Percentiles rank a stretch among this genome's conserved stretches.
Conservation (phyloP, 2,329 filamentous ascomycete genomes). For the Raffaelea ambrosiae region DNA sequence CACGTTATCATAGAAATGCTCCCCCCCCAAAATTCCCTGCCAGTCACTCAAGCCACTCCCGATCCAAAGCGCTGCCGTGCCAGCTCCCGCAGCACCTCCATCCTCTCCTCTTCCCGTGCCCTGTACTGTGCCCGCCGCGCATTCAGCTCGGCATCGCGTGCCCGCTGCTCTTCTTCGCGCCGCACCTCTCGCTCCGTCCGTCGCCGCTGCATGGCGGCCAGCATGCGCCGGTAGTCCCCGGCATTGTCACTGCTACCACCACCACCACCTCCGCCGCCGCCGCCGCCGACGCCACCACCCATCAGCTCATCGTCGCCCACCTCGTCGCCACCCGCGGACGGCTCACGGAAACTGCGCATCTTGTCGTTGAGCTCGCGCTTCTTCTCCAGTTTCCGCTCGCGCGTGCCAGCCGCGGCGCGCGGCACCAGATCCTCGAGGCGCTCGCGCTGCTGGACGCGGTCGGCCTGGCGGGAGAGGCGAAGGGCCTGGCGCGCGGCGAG, state of each 20-base stretch:
- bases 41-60: background rate
- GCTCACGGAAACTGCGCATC: constrained; percentile 65
- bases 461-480: constrained; percentile 51
- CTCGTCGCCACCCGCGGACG: constrained; percentile 54
- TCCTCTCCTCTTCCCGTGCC: constrained; percentile 5
- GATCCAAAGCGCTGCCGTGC: constrained; percentile 8
- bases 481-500: constrained; percentile 28
- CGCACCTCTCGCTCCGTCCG: constrained; percentile 44
- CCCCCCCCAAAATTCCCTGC: no score
- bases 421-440: constrained; percentile 76
- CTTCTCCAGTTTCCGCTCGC: constrained; percentile 83
- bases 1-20: no score
- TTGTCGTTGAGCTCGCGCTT: constrained; percentile 62
- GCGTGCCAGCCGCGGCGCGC: constrained; percentile 72
- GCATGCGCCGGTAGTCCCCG: constrained; percentile 59
- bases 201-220: constrained; percentile 57
- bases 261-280: constrained; percentile 54
- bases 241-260: constrained; percentile 51
- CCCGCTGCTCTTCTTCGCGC: constrained; percentile 9
- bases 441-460: constrained; percentile 60
- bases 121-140: constrained; percentile 6
- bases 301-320: constrained; percentile 69
- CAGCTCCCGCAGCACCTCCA: constrained; percentile 3
- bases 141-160: constrained; percentile 3
- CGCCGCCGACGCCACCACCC: constrained; percentile 60